These are phyloP conservation scores for Tetrapisispora pingtungensis DNA, from an alignment of 805 yeast genomes.

Conservation along the genomic window DNA sequence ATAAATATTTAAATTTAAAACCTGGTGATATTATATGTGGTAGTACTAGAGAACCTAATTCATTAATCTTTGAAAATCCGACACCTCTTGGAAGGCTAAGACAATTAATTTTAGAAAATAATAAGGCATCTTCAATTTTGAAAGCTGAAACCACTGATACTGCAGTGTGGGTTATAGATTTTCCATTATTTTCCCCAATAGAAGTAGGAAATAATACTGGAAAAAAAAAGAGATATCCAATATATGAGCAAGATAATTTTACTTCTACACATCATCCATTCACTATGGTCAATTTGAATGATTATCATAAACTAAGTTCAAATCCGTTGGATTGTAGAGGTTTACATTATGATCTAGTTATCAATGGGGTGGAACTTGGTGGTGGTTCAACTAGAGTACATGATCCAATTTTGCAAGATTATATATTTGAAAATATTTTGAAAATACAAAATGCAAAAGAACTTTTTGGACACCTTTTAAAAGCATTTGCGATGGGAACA, in stretches of 20 bases:
- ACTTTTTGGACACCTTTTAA: slow-evolving; percentile 76
- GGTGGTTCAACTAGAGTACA: slow-evolving; percentile 97
- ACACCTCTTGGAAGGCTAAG: slow-evolving; percentile 87
- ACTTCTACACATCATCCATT: slow-evolving; percentile 94
- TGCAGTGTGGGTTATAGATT: slow-evolving; percentile 81
- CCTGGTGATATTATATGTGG: slow-evolving; percentile 71
- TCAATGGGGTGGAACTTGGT: slow-evolving; percentile 92
- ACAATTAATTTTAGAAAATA: slow-evolving; percentile 51
- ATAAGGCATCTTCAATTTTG: slow-evolving; percentile 33
- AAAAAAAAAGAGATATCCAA: slow-evolving; percentile 42
- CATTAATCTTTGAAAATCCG: slow-evolving; percentile 75
- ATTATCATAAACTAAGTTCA: slow-evolving; percentile 42
- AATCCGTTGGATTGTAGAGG: slow-evolving; percentile 65
- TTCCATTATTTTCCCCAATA: slow-evolving; percentile 81
- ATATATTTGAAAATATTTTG: slow-evolving; percentile 56
- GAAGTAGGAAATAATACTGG: slow-evolving; percentile 28
- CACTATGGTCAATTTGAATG: slow-evolving; percentile 76
- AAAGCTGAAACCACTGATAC: slow-evolving; percentile 28
- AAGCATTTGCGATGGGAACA: slow-evolving; percentile 80
- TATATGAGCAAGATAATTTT: slow-evolving; percentile 38
- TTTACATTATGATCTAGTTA: slow-evolving; percentile 86
- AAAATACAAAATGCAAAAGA: slow-evolving; percentile 46
- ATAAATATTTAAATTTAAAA: slow-evolving; percentile 33
- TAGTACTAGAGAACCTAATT: slow-evolving; percentile 52
- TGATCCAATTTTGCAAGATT: slow-evolving; percentile 68